These are phyloP conservation scores for Gossypium trilobum DNA, from an alignment of 441 rosid genomes.

Conservation along the genomic window DNA sequence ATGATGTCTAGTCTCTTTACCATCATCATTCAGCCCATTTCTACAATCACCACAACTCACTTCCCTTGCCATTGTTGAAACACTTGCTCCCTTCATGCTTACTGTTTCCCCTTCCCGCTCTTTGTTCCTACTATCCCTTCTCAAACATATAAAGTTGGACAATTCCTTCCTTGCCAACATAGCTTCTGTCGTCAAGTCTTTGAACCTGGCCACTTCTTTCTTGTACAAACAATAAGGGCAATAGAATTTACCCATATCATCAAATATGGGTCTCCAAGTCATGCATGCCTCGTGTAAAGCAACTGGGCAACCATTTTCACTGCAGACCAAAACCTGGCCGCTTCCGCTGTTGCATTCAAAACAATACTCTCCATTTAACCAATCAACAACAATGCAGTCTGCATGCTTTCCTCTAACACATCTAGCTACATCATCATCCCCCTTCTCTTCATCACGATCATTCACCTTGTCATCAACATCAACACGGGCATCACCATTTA, in stretches of 20 bases:
- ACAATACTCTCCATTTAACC: constrained; percentile 24
- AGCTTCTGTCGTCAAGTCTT: constrained; percentile 26
- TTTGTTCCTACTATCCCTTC: constrained; percentile 1
- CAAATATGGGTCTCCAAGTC: constrained; percentile 24
- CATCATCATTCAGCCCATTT: constrained; percentile 2
- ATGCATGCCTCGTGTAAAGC: constrained; percentile 36
- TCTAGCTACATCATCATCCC: neutral
- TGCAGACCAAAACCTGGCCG: constrained; percentile 31
- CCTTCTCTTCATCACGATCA: neutral
- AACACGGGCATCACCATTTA: neutral
- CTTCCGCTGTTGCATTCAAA: constrained; percentile 24
- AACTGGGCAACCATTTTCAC: constrained; percentile 32
- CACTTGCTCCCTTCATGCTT: neutral
- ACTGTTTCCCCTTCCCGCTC: constrained; percentile 5
- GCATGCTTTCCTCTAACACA: neutral
- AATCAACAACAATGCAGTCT: constrained; percentile 12
- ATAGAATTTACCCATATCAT: constrained; percentile 38
- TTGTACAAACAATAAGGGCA: constrained; percentile 61
- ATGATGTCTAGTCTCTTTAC: neutral
- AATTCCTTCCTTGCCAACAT: constrained; percentile 26
- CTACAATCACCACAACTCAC: constrained; percentile 6
- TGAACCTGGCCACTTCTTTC: constrained; percentile 19
- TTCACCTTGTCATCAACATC: neutral
- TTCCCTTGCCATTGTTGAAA: constrained; percentile 10
- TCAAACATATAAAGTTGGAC: constrained; percentile 24